Conservation (phyloP, 768 basidiomycete species). For the Podaxis rugospora region DNA sequence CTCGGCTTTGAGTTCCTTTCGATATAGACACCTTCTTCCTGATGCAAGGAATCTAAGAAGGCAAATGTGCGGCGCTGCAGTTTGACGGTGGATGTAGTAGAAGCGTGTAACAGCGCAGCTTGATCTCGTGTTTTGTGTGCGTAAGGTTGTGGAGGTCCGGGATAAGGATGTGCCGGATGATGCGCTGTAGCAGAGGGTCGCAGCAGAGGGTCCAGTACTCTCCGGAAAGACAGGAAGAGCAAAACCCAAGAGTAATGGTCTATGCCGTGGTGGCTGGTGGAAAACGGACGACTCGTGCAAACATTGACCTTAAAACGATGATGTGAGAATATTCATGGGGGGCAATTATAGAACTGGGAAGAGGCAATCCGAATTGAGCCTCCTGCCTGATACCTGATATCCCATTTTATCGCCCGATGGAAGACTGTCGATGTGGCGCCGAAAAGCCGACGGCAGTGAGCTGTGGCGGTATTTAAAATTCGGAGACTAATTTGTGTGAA, state of each 20-base stretch:
- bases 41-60: too few relatives aligned
- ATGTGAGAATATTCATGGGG: neutral
- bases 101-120: neutral
- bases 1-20: too few relatives aligned
- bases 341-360: neutral
- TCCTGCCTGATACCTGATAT: too few relatives aligned
- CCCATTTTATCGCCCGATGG: too few relatives aligned
- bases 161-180: neutral
- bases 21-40: too few relatives aligned
- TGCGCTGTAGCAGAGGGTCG: neutral
- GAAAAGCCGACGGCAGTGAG: neutral
- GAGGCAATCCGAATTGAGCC: neutral
- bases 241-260: neutral
- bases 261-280: neutral
- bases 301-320: neutral
- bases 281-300: neutral
- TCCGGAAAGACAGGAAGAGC: neutral
- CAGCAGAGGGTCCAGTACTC: neutral
- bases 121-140: neutral
- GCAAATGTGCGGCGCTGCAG: too few relatives aligned
- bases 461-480: neutral
- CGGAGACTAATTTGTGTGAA: neutral
- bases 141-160: neutral
- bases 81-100: neutral
- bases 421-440: neutral